phyloP scores from a whole-genome alignment of 2,329 filamentous ascomycete species.

The Alternaria sp. region DNA sequence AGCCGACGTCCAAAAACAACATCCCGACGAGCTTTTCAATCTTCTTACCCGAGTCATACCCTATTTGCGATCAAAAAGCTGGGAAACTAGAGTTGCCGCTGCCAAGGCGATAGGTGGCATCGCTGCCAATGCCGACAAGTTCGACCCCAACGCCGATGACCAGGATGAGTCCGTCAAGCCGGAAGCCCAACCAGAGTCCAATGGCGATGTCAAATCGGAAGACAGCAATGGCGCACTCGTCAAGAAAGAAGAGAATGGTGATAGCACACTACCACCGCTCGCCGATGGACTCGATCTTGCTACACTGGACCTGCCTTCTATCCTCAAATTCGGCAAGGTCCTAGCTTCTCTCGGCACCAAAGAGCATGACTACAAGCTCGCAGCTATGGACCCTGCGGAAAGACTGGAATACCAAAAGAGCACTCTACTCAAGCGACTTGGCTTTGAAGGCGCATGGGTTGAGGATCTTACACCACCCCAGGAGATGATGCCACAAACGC shows the following conservation, averaged over 20 bases:
- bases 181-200: constrained; percentile 51
- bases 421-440: constrained; percentile 80
- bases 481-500: constrained; percentile 60
- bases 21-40: constrained; percentile 97
- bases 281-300: constrained; percentile 74
- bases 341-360: constrained; percentile 81
- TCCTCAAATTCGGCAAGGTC: constrained; percentile 83
- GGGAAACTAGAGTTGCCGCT: constrained; percentile 93
- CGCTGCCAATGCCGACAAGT: constrained; percentile 82
- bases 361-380: constrained; percentile 83
- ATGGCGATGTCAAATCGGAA: constrained; percentile 65
- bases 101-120: constrained; percentile 95
- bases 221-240: constrained; percentile 49
- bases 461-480: constrained; percentile 79
- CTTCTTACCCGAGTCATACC: constrained; percentile 92
- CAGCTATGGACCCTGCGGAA: constrained; percentile 78
- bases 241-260: constrained; percentile 61
- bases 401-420: constrained; percentile 89
- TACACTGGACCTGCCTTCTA: constrained; percentile 76
- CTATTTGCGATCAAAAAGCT: constrained; percentile 92
- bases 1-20: constrained; percentile 96
- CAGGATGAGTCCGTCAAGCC: constrained; percentile 69
- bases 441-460: constrained; percentile 81
- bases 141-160: constrained; percentile 78
- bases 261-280: constrained; percentile 46